Evolutionary conservation across 176 grass and related monocot species (phyloP).

Genomic region (Carex myosuroides): DNA sequence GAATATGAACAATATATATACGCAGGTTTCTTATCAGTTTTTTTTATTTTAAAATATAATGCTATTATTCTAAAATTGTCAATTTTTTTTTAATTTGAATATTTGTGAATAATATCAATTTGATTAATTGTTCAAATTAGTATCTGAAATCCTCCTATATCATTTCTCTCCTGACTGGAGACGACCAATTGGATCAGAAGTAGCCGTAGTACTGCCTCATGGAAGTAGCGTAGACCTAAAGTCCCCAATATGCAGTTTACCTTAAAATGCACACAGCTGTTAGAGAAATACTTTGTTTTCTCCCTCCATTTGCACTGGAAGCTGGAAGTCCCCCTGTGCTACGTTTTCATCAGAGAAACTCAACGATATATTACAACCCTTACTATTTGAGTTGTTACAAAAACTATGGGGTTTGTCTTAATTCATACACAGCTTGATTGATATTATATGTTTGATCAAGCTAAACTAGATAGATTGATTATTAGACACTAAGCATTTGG

Average conservation of each 20-base stretch:
- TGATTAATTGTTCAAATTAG: too few species aligned
- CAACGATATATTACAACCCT: neutral
- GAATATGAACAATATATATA: too few species aligned
- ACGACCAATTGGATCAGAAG: neutral
- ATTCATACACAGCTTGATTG: too few species aligned
- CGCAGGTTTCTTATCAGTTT: too few species aligned
- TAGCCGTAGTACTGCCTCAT: neutral
- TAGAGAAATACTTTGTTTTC: neutral
- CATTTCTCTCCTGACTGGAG: neutral
- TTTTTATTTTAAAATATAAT: too few species aligned
- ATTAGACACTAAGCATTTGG: neutral
- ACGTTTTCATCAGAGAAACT: neutral
- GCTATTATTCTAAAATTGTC: too few species aligned
- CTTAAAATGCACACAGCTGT: neutral
- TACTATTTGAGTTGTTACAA: too few species aligned
- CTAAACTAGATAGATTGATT: neutral
- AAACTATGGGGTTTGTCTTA: too few species aligned
- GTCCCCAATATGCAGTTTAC: neutral
- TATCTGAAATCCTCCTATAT: neutral
- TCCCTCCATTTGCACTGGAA: neutral
- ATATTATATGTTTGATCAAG: neutral
- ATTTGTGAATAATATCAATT: too few species aligned
- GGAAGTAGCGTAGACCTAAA: neutral
- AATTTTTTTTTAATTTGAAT: too few species aligned
- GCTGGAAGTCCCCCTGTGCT: neutral